Conservation (phyloP, 352 stramenopile genomes). For the Bremia lactucae region DNA sequence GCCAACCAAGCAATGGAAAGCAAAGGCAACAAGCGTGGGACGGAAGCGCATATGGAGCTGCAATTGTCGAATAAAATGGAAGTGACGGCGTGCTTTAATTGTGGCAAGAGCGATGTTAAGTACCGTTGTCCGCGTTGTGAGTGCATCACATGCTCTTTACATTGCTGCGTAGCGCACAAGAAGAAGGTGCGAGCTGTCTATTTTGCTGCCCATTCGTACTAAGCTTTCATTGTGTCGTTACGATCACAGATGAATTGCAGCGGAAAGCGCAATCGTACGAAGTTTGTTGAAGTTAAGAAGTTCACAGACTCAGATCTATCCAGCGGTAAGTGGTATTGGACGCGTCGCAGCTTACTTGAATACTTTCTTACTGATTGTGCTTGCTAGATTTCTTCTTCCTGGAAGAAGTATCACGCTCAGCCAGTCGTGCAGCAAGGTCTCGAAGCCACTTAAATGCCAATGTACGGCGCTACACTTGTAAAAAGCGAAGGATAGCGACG, state of each 20-base stretch:
- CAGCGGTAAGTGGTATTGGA: conserved; percentile 29
- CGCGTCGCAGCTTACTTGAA: not conserved
- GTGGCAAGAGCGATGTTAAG: conserved; percentile 47
- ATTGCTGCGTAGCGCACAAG: conserved; percentile 74
- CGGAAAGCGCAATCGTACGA: conserved; percentile 75
- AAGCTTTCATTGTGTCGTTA: too few species aligned
- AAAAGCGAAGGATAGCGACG: conserved; percentile 22
- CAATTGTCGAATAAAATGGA: not conserved
- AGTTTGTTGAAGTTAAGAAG: conserved; percentile 58
- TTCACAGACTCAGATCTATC: conserved; percentile 73
- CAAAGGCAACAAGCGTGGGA: conserved; percentile 25
- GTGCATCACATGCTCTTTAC: conserved; percentile 70
- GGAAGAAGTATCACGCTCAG: conserved; percentile 52
- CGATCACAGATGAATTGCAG: conserved; percentile 53
- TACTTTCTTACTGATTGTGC: not conserved
- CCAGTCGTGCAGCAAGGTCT: conserved; percentile 34
- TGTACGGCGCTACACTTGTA: conserved; percentile 15
- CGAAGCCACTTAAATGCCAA: conserved; percentile 33
- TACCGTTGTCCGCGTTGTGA: conserved; percentile 81
- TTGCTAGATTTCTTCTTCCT: conserved; percentile 64
- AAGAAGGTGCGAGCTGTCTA: conserved; percentile 32
- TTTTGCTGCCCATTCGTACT: too few species aligned
- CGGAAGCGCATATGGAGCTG: conserved; percentile 6
- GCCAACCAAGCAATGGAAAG: conserved; percentile 10
- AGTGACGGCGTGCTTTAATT: conserved; percentile 31